Evolutionary conservation across 75 land plant genomes (phyloP), one percentile per base, ranked within the genome.

Genomic region (Sequoiadendron giganteum): DNA sequence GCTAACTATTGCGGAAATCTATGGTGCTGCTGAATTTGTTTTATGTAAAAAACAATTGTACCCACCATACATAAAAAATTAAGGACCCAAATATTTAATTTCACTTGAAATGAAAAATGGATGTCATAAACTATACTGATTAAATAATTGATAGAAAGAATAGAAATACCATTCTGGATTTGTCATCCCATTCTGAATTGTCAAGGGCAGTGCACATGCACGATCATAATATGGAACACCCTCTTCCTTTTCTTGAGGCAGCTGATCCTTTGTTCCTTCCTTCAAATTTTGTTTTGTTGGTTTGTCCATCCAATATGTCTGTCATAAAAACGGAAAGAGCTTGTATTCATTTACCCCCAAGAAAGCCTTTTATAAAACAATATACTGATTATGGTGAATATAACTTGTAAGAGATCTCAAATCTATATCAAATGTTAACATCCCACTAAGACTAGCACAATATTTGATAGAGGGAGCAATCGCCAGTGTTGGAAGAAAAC

Each of bases 301-400:
- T 82, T 92, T 95, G 85, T 97, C 98, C 88, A 96, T 86, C 97
- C 98, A 96, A 87, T 93, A 96, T 49, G 95, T 88, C 98, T 96
- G 85, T 83, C 88, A 47, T 30, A 40, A 39, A n/a, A 72, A 52
- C 21, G 30, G 40, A 85, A 85, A 78, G 38, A 80, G n/a, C 7
- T n/a, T 10, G 47, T 47, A 82, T 45, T 45, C 47, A 10, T 47
- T 65, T 21, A 42, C 48, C 84, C 21, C 16, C 19, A 3, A 47
- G 30, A 82, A n/a, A 82, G 48, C 28, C 45, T 79, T 42, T 42
- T 79, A 10, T 40, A 25, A 45, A 82, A 82, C n/a, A 47, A 82
- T 47, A 45, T 9, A 79, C 42, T 6, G 9, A 15, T 78, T 1
- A 28, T 47, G 84, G 5, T 11, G 32, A 45, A 47, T 11, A 19